Evolutionary conservation across 352 stramenopile species (phyloP).

Genomic region (Globisporangium recalcitrans): DNA sequence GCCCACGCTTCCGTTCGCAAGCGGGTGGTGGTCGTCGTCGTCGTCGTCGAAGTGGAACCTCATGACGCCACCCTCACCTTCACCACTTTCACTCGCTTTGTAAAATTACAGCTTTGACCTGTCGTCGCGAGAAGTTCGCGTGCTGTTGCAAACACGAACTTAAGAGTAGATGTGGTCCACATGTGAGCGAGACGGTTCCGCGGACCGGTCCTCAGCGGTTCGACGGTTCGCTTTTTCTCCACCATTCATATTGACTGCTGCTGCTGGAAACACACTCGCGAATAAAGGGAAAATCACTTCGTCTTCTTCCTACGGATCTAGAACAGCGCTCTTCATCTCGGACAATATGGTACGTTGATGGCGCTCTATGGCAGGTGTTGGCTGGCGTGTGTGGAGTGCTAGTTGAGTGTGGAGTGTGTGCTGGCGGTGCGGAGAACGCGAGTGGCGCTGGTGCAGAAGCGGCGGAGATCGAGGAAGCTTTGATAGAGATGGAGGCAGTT

Average conservation of each 20-base stretch:
- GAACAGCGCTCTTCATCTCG: slow-evolving; percentile 42
- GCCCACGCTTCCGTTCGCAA: not conserved
- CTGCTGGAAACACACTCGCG: slow-evolving; percentile 9
- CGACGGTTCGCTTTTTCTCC: slow-evolving; percentile 25
- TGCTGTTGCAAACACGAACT: slow-evolving; percentile 11
- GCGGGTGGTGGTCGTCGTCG: slow-evolving; percentile 18
- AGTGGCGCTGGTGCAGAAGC: not conserved
- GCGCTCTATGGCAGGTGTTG: slow-evolving; percentile 1
- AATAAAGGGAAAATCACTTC: slow-evolving; percentile 53
- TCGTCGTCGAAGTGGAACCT: slow-evolving; percentile 39
- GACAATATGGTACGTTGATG: slow-evolving; percentile 63
- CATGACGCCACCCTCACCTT: slow-evolving; percentile 23
- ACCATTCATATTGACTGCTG: slow-evolving; percentile 45
- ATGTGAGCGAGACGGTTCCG: slow-evolving; percentile 7
- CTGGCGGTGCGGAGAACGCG: not conserved
- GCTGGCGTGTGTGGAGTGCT: not conserved
- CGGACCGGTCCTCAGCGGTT: slow-evolving; percentile 13
- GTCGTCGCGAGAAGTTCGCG: too few species aligned
- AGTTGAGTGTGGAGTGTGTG: not conserved
- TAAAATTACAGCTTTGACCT: too few species aligned
- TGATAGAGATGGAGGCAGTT: not conserved
- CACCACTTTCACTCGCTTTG: not conserved
- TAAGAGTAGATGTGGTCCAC: slow-evolving; percentile 27
- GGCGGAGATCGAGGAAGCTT: slow-evolving; percentile 1
- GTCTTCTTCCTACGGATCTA: slow-evolving; percentile 86